Conservation (phyloP, 2,329 filamentous ascomycete genomes). For the Ascochyta clinopodiicola region DNA sequence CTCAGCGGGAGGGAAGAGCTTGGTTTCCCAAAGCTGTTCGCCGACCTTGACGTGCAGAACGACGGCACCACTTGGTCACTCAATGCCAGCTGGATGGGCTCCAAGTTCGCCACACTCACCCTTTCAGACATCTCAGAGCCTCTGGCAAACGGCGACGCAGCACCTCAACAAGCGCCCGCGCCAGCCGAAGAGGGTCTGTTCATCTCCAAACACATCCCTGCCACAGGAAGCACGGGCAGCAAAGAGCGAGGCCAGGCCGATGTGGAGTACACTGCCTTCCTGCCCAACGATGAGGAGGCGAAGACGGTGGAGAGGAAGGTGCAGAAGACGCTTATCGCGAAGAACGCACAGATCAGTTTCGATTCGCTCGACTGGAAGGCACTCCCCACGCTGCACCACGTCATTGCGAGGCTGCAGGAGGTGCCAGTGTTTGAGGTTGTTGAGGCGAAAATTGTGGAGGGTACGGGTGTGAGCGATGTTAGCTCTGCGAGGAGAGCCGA, state of each 20-base stretch:
- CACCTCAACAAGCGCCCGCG: not conserved
- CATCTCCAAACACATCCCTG: conserved; percentile 65
- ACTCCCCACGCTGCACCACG: conserved; percentile 67
- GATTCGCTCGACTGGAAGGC: conserved; percentile 59
- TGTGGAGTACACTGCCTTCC: conserved; percentile 60
- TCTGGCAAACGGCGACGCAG: conserved; percentile 2
- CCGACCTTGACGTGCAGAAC: conserved; percentile 55
- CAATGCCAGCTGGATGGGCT: conserved; percentile 48
- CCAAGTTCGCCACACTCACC: conserved; percentile 42
- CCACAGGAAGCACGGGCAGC: conserved; percentile 53
- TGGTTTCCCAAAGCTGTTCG: conserved; percentile 66
- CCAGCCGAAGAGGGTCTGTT: conserved; percentile 57
- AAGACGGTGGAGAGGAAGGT: conserved; percentile 44
- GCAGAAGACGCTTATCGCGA: conserved; percentile 46
- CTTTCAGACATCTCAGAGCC: conserved; percentile 28
- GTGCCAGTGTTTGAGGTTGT: conserved; percentile 65
- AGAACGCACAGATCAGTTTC: conserved; percentile 56
- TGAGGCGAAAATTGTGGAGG: conserved; percentile 62
- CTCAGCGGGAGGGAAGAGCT: conserved; percentile 66
- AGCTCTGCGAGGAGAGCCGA: conserved; percentile 36
- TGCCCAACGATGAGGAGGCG: conserved; percentile 42
- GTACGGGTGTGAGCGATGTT: conserved; percentile 60
- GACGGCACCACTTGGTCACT: conserved; percentile 48
- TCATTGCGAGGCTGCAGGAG: conserved; percentile 60
- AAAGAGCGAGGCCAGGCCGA: conserved; percentile 58